phyloP scores from a whole-genome alignment of 257 asterid genomes.

The Cordia subcordata region DNA sequence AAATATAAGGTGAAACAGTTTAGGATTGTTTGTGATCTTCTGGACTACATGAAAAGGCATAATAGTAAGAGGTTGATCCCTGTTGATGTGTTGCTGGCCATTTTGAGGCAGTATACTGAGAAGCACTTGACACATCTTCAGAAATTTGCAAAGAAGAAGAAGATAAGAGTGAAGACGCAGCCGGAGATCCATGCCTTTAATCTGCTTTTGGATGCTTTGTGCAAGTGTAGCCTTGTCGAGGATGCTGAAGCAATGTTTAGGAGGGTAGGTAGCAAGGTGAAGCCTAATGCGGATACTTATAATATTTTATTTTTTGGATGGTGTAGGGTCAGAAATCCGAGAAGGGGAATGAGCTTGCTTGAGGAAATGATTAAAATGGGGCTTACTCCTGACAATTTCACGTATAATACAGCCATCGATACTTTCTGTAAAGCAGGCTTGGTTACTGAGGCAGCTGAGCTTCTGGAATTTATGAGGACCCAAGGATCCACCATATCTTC shows the following conservation, averaged over 20 bases:
- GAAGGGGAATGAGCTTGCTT: constrained; percentile 57
- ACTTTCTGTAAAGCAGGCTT: constrained; percentile 85
- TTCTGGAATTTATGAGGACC: constrained; percentile 73
- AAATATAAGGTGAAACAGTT: constrained; percentile 88
- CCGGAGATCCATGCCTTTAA: constrained; percentile 84
- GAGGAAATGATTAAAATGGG: constrained; percentile 79
- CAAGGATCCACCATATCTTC: constrained; percentile 77
- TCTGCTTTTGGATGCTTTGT: constrained; percentile 74
- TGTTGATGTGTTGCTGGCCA: constrained; percentile 51
- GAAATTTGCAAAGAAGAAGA: constrained; percentile 81
- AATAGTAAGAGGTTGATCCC: constrained; percentile 50
- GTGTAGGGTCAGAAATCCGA: constrained; percentile 83
- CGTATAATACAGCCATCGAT: constrained; percentile 81
- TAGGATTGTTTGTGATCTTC: constrained; percentile 74
- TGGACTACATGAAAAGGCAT: constrained; percentile 78
- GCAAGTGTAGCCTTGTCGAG: constrained; percentile 85
- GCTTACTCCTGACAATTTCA: constrained; percentile 66
- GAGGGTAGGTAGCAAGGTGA: constrained; percentile 57
- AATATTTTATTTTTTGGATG: constrained; percentile 85
- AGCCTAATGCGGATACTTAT: constrained; percentile 71
- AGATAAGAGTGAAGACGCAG: constrained; percentile 81
- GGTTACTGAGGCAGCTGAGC: constrained; percentile 65
- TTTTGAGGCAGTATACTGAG: constrained; percentile 66
- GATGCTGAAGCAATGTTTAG: constrained; percentile 69
- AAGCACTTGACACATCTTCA: constrained; percentile 82